These are phyloP conservation scores for Cyclotella baltica DNA, from an alignment of 108 stramenopile species.

Conservation along the genomic window DNA sequence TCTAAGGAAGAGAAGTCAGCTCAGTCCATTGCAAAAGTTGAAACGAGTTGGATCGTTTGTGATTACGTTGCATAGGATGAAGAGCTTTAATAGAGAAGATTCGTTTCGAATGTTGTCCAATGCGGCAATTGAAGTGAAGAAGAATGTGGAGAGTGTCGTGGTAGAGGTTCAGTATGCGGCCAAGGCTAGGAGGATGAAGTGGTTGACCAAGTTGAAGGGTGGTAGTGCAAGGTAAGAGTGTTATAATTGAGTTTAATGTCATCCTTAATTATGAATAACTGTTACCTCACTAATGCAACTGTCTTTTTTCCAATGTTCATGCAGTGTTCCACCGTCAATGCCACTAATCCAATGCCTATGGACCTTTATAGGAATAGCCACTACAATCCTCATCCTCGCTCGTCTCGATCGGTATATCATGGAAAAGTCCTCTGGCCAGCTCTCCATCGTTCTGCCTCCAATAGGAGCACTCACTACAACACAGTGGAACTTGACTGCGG, in stretches of 20 bases:
- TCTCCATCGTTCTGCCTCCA: conserved; percentile 8
- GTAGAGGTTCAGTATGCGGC: conserved; percentile 1
- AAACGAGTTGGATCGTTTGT: conserved; percentile 7
- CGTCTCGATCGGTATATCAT: neutral
- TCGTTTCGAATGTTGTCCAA: conserved; percentile 15
- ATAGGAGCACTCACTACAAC: conserved; percentile 30
- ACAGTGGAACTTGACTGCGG: conserved; percentile 30
- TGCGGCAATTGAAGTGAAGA: conserved; percentile 17
- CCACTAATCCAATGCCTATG: conserved; percentile 23
- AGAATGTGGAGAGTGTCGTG: neutral
- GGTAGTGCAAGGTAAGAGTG: conserved; percentile 13
- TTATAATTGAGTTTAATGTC: too few species aligned
- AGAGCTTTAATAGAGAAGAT: conserved; percentile 12
- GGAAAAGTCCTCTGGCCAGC: neutral
- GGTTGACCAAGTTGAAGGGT: conserved; percentile 24
- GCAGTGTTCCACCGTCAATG: conserved; percentile 21
- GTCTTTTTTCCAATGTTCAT: neutral
- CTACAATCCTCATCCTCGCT: conserved; percentile 18
- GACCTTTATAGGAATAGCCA: conserved; percentile 25
- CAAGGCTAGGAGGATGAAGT: conserved; percentile 25
- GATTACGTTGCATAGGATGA: neutral
- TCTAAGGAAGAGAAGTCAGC: neutral
- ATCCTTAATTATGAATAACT: neutral
- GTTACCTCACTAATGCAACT: neutral
- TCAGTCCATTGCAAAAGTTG: neutral